Conservation (phyloP, 2,329 filamentous ascomycete genomes). For the Tricladium varicosporioides region DNA sequence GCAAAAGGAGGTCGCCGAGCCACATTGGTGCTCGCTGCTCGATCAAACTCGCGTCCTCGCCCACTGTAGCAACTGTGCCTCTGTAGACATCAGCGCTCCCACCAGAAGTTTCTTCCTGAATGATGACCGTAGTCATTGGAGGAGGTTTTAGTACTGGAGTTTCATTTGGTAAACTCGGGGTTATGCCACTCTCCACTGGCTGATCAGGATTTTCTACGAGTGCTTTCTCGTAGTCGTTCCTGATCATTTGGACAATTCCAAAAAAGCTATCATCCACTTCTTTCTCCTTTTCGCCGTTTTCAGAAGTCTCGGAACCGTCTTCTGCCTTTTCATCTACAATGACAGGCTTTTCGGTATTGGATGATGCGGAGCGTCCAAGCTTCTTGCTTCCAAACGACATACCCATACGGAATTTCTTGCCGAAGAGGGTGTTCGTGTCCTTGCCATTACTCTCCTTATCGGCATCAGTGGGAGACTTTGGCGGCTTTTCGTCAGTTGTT, state of each 20-base stretch:
- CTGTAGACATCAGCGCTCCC: slow-evolving; percentile 84
- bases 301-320: slow-evolving; percentile 54
- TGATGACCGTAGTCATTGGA: slow-evolving; percentile 62
- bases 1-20: slow-evolving; percentile 83
- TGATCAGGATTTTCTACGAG: slow-evolving; percentile 53
- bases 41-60: slow-evolving; percentile 74
- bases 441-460: slow-evolving; percentile 63
- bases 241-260: slow-evolving; percentile 71
- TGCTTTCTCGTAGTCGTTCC: slow-evolving; percentile 69
- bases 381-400: slow-evolving; percentile 83
- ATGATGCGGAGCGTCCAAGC: slow-evolving; percentile 66
- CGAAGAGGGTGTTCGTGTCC: slow-evolving; percentile 63
- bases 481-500: slow-evolving; percentile 40
- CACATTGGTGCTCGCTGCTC: slow-evolving; percentile 87
- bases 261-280: slow-evolving; percentile 73
- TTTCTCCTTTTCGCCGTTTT: slow-evolving; percentile 59
- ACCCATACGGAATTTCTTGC: slow-evolving; percentile 74
- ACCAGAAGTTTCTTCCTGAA: slow-evolving; percentile 66
- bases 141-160: slow-evolving; percentile 76
- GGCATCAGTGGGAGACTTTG: slow-evolving; percentile 51
- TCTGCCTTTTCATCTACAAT: slow-evolving; percentile 75
- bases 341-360: slow-evolving; percentile 68
- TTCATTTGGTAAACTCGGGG: slow-evolving; percentile 68
- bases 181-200: slow-evolving; percentile 60
- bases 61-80: slow-evolving; percentile 78